Base-by-base conservation (phyloP, 768 basidiomycete genomes). In the Dendrothele bispora region DNA sequence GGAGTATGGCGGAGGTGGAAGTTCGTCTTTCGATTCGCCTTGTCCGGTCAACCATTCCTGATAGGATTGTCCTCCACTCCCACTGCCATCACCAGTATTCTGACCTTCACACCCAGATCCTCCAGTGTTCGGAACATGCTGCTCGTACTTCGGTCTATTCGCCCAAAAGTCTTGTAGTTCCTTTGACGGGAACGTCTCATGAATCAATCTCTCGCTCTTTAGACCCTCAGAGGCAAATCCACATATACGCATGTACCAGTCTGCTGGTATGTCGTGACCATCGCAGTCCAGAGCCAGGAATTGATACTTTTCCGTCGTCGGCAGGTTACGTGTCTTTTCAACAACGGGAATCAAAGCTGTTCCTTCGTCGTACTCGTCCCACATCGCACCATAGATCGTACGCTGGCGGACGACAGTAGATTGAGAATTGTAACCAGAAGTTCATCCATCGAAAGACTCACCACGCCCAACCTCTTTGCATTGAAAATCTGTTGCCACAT, bases 341-440 rank as follows among this genome's bases (percentile, higher is more conserved):
- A 89, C 79, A 12, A 82, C 77, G 6, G 91, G 91, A 74, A 93
- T 79, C 52, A 89, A 79, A 2, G 83, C 88, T 0, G 90, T 92
- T 29, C 91, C 90, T 71, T 91, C 88, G 55, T 91, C 88, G 53
- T 91, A 80, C 84, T 91, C 90, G 57, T 92, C 90, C 88, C 90
- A 91, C 88, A 91, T 91, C 6, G 88, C 88, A 20, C 85, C 84
- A 52, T 3, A 39, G 29, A 11, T n/a, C n/a, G n/a, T n/a, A n/a
- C n/a, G n/a, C n/a, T n/a, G n/a, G n/a, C n/a, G n/a, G n/a, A n/a
- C n/a, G n/a, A n/a, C n/a, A n/a, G n/a, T n/a, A n/a, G n/a, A n/a
- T n/a, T n/a, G n/a, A n/a, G n/a, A n/a, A n/a, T n/a, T n/a, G n/a
- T n/a, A n/a, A n/a, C n/a, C n/a, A n/a, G n/a, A n/a, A n/a, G n/a